Base-by-base conservation (phyloP, 768 basidiomycete genomes). In the Gloeostereum incarnatum region DNA sequence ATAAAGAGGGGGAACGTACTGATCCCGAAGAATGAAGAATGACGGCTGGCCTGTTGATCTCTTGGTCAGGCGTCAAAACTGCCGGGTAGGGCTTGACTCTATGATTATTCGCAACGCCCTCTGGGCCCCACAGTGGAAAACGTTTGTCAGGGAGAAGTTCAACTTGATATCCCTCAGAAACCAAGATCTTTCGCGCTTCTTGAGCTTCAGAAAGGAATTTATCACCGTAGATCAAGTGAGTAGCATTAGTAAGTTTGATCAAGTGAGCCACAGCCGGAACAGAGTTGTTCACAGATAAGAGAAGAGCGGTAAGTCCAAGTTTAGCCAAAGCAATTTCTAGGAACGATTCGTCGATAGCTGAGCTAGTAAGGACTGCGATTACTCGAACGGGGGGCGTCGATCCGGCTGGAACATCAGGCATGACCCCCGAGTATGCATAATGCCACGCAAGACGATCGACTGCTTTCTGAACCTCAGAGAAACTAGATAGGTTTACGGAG, bases 11-110 rank as follows among this genome's bases (percentile, higher is more conserved):
- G 26, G 4, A 31, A 40, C 47, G 17, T 40, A 59, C 58, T 22
- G 57, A 59, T 20, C 71, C 71, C 2, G 61, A 63, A 4, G 65
- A 66, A 44, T 73, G 71, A 35, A 73, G 47, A 34, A 66, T 61
- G 17, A 67, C 60, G 11, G 53, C 57, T 11, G 54, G 52, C 14
- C 62, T 44, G 11, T 43, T 35, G 14, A 32, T 35, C 42, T 67
- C 65, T 31, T 63, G 51, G 23, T 58, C 54, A 7, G 59, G 56
- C 0, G 50, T 53, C 23, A 64, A 43, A 8, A 51, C 44, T 18
- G 51, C 31, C 5, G 50, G 38, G 27, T 52, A 57, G 1, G 56
- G 41, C 29, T 55, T 46, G 31, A 62, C 52, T 19, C 51, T 45
- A 1, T 38, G 36, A 13, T 44, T 29, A 1, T 42, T 41, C 2